Base-by-base conservation (phyloP, 2,329 filamentous ascomycete species). In the Gaeumannomyces tritici region DNA sequence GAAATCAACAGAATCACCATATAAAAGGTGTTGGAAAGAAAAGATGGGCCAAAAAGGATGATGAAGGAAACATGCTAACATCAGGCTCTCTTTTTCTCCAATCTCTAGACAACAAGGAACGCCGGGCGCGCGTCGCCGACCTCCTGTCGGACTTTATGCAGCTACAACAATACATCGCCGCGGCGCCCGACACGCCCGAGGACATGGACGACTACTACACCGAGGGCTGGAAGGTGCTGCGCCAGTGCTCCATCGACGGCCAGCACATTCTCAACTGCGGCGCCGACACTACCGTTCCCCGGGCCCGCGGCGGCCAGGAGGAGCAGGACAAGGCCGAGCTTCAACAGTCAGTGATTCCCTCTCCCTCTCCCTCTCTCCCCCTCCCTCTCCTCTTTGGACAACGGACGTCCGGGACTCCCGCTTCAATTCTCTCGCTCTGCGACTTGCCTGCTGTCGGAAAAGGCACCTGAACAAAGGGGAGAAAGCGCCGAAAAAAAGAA, bases 181-280 rank as follows among this genome's bases (percentile, higher is more conserved):
- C 79, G 12, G 81, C 77, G 9, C 82, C 83, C 15, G 77, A 77
- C 62, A 78, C 84, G n/a, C 83, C 85, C 9, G 69, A 73, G 4
- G 74, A 84, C 72, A 73, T 76, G 63, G 79, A 83, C 61, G 85
- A 88, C 69, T 85, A 86, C 69, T 82, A 84, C 72, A 85, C 84
- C 15, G 83, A 86, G 65, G 85, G 85, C 27, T 88, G 84, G 83
- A 78, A 81, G 5, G 80, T 80, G 21, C 74, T 88, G 61, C 80
- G 85, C 55, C 85, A 88, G 73, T 87, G 84, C 73, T 76, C 79
- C 60, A 69, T 85, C 55, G 85, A 88, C 67, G 85, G 85, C 8
- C 84, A 86, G 69, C 79, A 86, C 73, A 87, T 88, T 66, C 78
- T 88, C 65, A 84, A 87, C 69, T 84, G 82, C 68, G 84, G 83